These are phyloP conservation scores for Neonectria ditissima DNA, from an alignment of 2,329 filamentous ascomycete genomes.

Conservation along the genomic window DNA sequence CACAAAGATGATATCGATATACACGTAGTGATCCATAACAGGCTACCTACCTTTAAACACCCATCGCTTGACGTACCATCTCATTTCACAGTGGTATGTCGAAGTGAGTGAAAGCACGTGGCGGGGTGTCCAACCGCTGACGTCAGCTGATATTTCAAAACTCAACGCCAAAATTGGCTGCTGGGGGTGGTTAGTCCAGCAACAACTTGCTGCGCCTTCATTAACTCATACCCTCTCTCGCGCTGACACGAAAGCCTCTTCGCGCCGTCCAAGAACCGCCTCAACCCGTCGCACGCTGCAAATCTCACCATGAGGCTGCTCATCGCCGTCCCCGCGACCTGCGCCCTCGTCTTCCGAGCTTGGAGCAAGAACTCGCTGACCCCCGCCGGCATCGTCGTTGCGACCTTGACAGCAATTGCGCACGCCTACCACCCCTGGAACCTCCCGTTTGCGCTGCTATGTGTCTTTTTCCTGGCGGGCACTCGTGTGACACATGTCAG, in stretches of 20 bases:
- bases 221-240: background rate
- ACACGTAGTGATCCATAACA: no score
- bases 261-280: background rate
- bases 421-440: constrained; percentile 96
- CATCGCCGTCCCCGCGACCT: constrained; percentile 68
- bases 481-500: constrained; percentile 84
- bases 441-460: constrained; percentile 86
- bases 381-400: constrained; percentile 77
- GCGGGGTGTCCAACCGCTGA: constrained; percentile 20
- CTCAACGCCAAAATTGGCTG: constrained; percentile 21
- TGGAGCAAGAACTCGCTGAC: constrained; percentile 83
- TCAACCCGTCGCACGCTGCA: background rate
- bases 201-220: constrained; percentile 16
- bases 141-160: constrained; percentile 28
- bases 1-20: no score
- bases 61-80: background rate
- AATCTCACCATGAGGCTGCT: constrained; percentile 64
- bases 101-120: constrained; percentile 2
- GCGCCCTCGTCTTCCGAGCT: constrained; percentile 74
- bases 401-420: constrained; percentile 77
- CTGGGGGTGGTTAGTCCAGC: constrained; percentile 9
- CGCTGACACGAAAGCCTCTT: constrained; percentile 5
- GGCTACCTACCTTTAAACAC: no score
- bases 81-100: background rate
- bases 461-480: constrained; percentile 87